phyloP scores from a whole-genome alignment of 768 basidiomycete species.

The Plicaturopsis crispa region DNA sequence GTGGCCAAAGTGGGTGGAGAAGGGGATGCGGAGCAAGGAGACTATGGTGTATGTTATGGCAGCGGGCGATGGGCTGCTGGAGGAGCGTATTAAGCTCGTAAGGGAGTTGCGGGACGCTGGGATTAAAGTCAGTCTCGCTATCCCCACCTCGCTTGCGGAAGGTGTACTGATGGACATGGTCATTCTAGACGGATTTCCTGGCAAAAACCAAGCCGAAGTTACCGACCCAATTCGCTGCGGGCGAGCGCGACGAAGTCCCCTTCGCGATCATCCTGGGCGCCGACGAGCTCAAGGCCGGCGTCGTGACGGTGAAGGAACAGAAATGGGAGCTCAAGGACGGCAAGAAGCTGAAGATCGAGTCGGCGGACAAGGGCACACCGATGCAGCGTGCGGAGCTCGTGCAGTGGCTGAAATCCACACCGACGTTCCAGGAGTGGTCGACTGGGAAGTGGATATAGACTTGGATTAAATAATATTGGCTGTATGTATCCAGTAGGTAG shows the following conservation, averaged over 20 bases:
- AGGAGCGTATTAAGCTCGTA: constrained; percentile 77
- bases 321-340: constrained; percentile 65
- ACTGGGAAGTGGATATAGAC: constrained; percentile 25
- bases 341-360: constrained; percentile 56
- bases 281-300: constrained; percentile 76
- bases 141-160: not conserved
- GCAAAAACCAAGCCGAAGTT: constrained; percentile 91
- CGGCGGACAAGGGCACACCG: constrained; percentile 55
- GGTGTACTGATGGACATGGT: not conserved
- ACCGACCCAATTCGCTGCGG: constrained; percentile 78
- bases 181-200: constrained; percentile 80
- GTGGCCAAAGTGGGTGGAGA: constrained; percentile 80
- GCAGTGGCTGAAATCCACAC: constrained; percentile 47
- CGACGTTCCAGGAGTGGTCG: constrained; percentile 37
- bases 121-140: constrained; percentile 58
- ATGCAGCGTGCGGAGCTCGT: constrained; percentile 58
- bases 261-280: constrained; percentile 90
- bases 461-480: too few relatives aligned
- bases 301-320: constrained; percentile 91
- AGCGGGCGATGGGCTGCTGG: constrained; percentile 81
- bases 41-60: constrained; percentile 94
- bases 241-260: constrained; percentile 87
- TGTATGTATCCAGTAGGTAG: too few relatives aligned
- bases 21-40: constrained; percentile 76
- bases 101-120: constrained; percentile 78